Conservation (phyloP, 768 basidiomycete genomes). For the Leccinum broughii region DNA sequence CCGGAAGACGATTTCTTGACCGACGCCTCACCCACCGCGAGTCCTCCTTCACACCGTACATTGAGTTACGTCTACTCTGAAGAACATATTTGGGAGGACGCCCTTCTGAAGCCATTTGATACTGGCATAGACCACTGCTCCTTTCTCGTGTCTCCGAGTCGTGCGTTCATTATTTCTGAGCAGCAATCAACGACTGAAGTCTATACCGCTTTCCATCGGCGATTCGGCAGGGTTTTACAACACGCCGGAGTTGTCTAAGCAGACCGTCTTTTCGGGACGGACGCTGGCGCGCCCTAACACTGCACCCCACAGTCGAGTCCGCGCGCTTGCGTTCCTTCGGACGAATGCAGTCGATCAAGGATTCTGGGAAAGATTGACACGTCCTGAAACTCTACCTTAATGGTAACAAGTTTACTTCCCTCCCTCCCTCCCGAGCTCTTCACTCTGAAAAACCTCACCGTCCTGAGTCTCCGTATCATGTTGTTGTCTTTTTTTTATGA, state of each 20-base stretch:
- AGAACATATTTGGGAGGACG: constrained; percentile 48
- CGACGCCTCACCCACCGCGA: constrained; percentile 10
- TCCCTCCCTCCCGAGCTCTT: constrained; percentile 58
- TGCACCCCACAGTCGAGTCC: constrained; percentile 31
- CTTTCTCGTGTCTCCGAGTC: neutral
- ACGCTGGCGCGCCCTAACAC: constrained; percentile 37
- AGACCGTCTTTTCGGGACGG: constrained; percentile 26
- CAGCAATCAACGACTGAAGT: constrained; percentile 43
- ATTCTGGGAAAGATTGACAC: constrained; percentile 43
- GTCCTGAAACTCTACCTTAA: constrained; percentile 59
- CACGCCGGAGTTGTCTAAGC: constrained; percentile 38
- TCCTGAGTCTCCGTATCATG: constrained; percentile 63
- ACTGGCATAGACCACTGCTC: constrained; percentile 31
- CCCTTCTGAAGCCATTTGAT: constrained; percentile 45
- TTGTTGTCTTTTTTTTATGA: neutral
- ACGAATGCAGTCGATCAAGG: constrained; percentile 28
- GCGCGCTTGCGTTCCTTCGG: constrained; percentile 24
- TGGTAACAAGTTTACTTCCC: constrained; percentile 48
- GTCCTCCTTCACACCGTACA: constrained; percentile 14
- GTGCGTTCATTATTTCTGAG: constrained; percentile 14
- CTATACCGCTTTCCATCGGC: constrained; percentile 47
- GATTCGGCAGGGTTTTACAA: constrained; percentile 51
- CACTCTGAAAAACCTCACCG: constrained; percentile 52
- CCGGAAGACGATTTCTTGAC: constrained; percentile 29
- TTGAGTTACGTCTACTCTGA: constrained; percentile 31